Evolutionary conservation across 2,329 filamentous ascomycete genomes (phyloP).

Genomic region (Sporothrix schenckii): DNA sequence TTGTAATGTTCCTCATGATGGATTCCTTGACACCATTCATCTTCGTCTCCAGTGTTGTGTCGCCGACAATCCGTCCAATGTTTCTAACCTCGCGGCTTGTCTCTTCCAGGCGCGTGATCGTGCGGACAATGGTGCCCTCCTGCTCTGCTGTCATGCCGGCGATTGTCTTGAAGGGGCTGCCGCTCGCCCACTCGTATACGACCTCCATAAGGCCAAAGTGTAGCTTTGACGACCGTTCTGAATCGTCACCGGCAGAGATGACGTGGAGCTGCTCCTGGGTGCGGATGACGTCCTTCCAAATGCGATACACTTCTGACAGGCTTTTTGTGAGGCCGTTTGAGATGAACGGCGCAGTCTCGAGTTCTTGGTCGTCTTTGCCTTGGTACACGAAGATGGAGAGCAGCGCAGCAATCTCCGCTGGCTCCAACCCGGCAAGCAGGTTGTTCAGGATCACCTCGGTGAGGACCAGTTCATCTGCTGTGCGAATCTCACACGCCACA

Average conservation of each 20-base stretch:
- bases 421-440: conserved; percentile 90
- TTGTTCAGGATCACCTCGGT: conserved; percentile 97
- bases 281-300: conserved; percentile 89
- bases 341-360: conserved; percentile 75
- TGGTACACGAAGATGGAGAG: conserved; percentile 96
- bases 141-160: conserved; percentile 94
- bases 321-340: conserved; percentile 81
- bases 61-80: conserved; percentile 90
- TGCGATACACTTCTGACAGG: conserved; percentile 80
- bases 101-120: conserved; percentile 92
- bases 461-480: conserved; percentile 91
- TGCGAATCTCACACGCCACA: conserved; percentile 97
- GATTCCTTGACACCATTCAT: conserved; percentile 97
- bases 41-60: conserved; percentile 90
- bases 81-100: conserved; percentile 98
- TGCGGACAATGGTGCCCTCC: conserved; percentile 94
- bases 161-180: conserved; percentile 98
- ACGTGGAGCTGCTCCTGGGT: conserved; percentile 91
- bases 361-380: conserved; percentile 67
- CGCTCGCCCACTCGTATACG: conserved; percentile 96
- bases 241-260: conserved; percentile 84
- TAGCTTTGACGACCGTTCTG: conserved; percentile 83
- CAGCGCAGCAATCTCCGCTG: conserved; percentile 92
- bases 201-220: conserved; percentile 95
- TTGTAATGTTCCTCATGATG: conserved; percentile 95